These are phyloP conservation scores for Babesia gibsoni DNA, from an alignment of 169 alveolate genomes.

Conservation along the genomic window DNA sequence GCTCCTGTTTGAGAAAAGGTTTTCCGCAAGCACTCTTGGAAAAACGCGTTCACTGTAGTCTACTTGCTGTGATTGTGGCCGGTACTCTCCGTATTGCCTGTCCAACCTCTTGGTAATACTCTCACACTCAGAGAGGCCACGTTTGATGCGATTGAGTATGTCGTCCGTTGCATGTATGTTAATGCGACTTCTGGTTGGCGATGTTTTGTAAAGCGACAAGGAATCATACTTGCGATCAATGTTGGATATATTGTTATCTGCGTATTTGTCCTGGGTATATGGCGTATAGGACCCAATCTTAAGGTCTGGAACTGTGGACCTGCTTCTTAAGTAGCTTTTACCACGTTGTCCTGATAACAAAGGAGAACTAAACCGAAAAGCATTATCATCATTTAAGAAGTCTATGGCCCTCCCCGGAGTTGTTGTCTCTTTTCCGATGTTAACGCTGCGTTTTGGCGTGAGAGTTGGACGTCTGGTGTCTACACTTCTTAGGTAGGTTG, in stretches of 20 bases:
- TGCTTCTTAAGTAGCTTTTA: neutral
- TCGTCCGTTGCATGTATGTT: constrained; percentile 45
- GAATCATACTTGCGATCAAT: neutral
- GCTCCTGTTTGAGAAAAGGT: constrained; percentile 9
- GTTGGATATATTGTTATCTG: neutral
- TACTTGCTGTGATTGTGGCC: neutral
- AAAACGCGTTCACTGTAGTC: constrained; percentile 38
- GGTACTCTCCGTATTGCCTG: constrained; percentile 25
- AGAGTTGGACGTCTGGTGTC: constrained; percentile 1
- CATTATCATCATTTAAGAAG: neutral
- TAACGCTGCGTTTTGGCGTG: constrained; percentile 20
- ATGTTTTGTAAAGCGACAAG: neutral
- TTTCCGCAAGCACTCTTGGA: constrained; percentile 33
- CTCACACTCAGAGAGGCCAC: constrained; percentile 34
- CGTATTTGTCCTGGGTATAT: neutral
- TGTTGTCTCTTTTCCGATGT: neutral
- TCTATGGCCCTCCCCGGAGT: constrained; percentile 2
- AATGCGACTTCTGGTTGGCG: neutral
- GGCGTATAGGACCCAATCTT: constrained; percentile 18
- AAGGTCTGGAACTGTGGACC: constrained; percentile 23
- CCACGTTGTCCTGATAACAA: neutral
- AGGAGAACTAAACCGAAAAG: constrained; percentile 13
- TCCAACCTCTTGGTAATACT: constrained; percentile 20
- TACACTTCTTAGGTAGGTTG: constrained; percentile 28
- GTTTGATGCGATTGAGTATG: constrained; percentile 40